These are phyloP conservation scores for Xylaria telfairii DNA, from an alignment of 495 filamentous ascomycete species.

Conservation along the genomic window DNA sequence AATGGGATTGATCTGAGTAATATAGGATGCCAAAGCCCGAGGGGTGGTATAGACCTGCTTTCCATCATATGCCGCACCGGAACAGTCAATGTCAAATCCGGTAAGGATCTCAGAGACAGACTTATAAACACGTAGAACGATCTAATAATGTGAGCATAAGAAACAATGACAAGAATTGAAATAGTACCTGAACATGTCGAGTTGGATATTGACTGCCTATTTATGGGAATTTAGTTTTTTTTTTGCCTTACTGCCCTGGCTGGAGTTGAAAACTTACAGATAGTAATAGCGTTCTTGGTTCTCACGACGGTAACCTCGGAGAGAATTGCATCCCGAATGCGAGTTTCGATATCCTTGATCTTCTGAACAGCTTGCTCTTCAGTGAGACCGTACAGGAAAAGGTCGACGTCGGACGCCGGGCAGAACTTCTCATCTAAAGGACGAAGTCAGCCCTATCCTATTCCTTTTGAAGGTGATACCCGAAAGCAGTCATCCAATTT, in stretches of 20 bases:
- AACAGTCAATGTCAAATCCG: slow-evolving; percentile 85
- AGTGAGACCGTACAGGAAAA: slow-evolving; percentile 80
- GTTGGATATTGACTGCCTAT: slow-evolving; percentile 77
- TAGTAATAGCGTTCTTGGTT: slow-evolving; percentile 85
- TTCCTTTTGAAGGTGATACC: not conserved
- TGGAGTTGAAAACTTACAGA: slow-evolving; percentile 47
- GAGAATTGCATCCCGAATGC: slow-evolving; percentile 73
- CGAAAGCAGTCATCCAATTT: slow-evolving; percentile 25
- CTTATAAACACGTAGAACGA: slow-evolving; percentile 83
- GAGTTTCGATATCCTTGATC: slow-evolving; percentile 77
- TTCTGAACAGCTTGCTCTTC: slow-evolving; percentile 78
- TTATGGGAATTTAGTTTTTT: slow-evolving; percentile 1
- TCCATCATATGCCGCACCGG: slow-evolving; percentile 80
- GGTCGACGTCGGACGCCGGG: slow-evolving; percentile 82
- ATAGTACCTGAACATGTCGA: slow-evolving; percentile 67
- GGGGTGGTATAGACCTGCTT: slow-evolving; percentile 75
- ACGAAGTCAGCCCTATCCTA: not conserved
- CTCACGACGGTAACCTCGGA: slow-evolving; percentile 77
- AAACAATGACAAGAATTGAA: not conserved
- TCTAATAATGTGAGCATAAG: slow-evolving; percentile 50
- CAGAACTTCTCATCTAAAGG: slow-evolving; percentile 67
- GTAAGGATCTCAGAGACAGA: slow-evolving; percentile 81
- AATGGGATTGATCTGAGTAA: slow-evolving; percentile 80
- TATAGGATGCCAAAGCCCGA: slow-evolving; percentile 71
- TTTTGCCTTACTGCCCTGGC: too few relatives aligned